Evolutionary conservation across 2,329 filamentous ascomycete species (phyloP).

Genomic region (Delphinella strobiligena): DNA sequence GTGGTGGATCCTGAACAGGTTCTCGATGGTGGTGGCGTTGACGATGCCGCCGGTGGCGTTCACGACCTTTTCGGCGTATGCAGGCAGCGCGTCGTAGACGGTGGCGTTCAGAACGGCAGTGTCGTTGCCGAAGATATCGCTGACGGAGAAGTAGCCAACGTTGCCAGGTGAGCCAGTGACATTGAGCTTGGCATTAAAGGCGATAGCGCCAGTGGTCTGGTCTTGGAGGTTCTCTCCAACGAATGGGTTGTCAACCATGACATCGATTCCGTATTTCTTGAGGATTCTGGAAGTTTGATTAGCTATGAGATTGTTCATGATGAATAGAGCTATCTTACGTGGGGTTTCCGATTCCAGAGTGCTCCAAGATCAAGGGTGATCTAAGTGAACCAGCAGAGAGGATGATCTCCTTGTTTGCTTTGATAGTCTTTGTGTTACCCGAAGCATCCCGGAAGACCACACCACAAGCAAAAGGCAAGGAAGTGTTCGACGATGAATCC

Average conservation of each 20-base stretch:
- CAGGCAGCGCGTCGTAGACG: slow-evolving; percentile 15
- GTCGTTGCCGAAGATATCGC: slow-evolving; percentile 21
- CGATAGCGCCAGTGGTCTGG: slow-evolving; percentile 14
- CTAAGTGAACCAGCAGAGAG: slow-evolving; percentile 21
- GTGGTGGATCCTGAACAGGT: slow-evolving; percentile 37
- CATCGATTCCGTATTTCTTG: slow-evolving; percentile 16
- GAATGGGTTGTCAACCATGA: slow-evolving; percentile 17
- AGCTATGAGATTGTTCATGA: slow-evolving; percentile 21
- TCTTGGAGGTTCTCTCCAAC: slow-evolving; percentile 25
- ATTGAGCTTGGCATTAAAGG: slow-evolving; percentile 18
- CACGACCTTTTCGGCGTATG: slow-evolving; percentile 17
- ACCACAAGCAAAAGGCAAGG: neutral
- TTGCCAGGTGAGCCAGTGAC: slow-evolving; percentile 21
- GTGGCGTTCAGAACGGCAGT: slow-evolving; percentile 13
- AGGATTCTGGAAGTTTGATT: slow-evolving; percentile 16
- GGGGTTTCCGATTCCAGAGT: slow-evolving; percentile 25
- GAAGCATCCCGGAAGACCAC: slow-evolving; percentile 2
- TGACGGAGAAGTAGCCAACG: slow-evolving; percentile 20
- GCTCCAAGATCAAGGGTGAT: slow-evolving; percentile 23
- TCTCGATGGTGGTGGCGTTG: slow-evolving; percentile 29
- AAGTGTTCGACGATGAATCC: slow-evolving; percentile 9
- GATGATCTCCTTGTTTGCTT: slow-evolving; percentile 1
- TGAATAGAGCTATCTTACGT: slow-evolving; percentile 1
- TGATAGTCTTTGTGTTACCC: neutral
- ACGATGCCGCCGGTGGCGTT: slow-evolving; percentile 17